Conservation (phyloP, 1,284 basidiomycete genomes). For the Exobasidium rhododendri region DNA sequence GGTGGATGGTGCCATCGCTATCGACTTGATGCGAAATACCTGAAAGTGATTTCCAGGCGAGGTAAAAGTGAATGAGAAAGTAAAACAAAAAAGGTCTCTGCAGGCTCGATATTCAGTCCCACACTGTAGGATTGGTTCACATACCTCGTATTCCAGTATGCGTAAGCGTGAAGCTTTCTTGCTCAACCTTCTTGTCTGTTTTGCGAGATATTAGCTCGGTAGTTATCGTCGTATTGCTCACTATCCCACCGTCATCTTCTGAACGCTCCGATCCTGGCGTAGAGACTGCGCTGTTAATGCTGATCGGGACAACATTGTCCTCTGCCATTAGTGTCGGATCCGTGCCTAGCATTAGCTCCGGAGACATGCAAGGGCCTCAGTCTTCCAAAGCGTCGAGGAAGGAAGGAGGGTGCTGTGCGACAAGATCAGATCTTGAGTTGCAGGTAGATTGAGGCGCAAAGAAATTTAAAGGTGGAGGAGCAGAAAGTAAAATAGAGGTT, state of each 20-base stretch:
- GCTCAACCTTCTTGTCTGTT: not conserved
- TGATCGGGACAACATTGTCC: not conserved
- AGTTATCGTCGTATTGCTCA: conserved; percentile 2
- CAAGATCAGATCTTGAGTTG: no score
- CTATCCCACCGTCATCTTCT: conserved; percentile 4
- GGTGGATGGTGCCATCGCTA: conserved; percentile 35
- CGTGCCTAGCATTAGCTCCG: not conserved
- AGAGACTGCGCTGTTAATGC: not conserved
- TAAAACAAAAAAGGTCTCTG: conserved; percentile 1
- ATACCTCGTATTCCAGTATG: not conserved
- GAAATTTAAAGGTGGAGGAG: no score
- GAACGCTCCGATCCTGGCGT: conserved; percentile 2
- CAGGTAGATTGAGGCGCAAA: no score
- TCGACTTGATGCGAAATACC: conserved; percentile 30
- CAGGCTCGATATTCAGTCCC: conserved; percentile 1
- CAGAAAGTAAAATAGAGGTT: no score
- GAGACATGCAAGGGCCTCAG: no score
- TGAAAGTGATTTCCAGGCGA: not conserved
- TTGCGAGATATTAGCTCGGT: not conserved
- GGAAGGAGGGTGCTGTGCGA: no score
- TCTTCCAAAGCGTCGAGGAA: no score
- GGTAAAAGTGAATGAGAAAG: not conserved
- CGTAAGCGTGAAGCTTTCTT: not conserved
- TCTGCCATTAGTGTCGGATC: not conserved
- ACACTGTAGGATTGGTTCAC: not conserved